Conservation (phyloP, 2,329 filamentous ascomycete genomes). For the Fusarium papillatum region DNA sequence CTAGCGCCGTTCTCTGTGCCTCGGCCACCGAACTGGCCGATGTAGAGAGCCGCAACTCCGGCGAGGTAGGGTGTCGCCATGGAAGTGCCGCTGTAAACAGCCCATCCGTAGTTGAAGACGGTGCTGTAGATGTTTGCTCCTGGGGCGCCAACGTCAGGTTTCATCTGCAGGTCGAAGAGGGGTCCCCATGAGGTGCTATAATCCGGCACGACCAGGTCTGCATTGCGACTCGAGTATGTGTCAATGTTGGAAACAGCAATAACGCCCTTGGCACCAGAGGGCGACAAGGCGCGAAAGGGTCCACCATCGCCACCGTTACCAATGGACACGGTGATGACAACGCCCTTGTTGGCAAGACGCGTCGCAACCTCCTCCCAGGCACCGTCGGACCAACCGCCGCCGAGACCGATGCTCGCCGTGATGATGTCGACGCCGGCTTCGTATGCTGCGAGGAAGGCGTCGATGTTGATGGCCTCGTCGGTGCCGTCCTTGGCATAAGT, state of each 20-base stretch:
- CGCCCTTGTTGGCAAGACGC: not conserved
- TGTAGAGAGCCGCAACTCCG: not conserved
- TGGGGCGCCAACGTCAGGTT: slow-evolving; percentile 16
- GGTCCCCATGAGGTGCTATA: not conserved
- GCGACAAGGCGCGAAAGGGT: slow-evolving; percentile 1
- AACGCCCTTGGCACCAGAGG: not conserved
- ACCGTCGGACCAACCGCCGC: slow-evolving; percentile 1
- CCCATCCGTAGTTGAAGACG: not conserved
- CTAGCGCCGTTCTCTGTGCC: not conserved
- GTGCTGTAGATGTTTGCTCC: slow-evolving; percentile 6
- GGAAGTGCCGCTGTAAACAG: not conserved
- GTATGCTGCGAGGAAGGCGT: slow-evolving; percentile 28
- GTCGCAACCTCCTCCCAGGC: not conserved
- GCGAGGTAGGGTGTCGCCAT: not conserved
- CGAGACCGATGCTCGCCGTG: slow-evolving; percentile 8
- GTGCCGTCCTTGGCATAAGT: not conserved
- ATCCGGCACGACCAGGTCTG: not conserved
- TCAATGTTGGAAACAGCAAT: not conserved
- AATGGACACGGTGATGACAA: not conserved
- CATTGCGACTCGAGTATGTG: slow-evolving; percentile 42
- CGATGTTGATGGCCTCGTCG: slow-evolving; percentile 21
- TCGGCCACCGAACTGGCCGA: not conserved
- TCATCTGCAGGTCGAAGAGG: not conserved
- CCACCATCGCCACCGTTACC: slow-evolving; percentile 1
- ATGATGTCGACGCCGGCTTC: slow-evolving; percentile 26